phyloP scores from a whole-genome alignment of 1,284 basidiomycete species.

The Cryptococcus depauperatus region DNA sequence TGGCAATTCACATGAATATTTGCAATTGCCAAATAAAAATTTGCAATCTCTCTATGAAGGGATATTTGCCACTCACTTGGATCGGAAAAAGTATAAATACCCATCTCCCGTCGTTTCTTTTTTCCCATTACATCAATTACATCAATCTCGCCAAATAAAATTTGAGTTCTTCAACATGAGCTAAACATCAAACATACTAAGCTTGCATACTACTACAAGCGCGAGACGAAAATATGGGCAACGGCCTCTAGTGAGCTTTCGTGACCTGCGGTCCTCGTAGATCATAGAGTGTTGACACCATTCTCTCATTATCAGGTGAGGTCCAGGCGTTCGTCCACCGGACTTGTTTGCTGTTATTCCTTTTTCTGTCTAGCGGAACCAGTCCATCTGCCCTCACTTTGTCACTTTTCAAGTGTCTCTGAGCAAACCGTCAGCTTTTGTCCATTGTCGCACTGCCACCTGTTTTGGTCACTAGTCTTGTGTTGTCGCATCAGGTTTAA shows the following conservation, averaged over 20 bases:
- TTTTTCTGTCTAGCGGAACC: background rate
- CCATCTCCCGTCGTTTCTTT: slow-evolving; percentile 2
- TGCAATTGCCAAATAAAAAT: background rate
- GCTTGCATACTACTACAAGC: too few species aligned
- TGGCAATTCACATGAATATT: background rate
- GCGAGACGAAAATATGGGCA: slow-evolving; percentile 5
- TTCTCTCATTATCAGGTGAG: slow-evolving; percentile 18
- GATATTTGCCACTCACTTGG: background rate
- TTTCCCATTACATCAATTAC: slow-evolving; percentile 3
- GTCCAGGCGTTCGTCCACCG: background rate
- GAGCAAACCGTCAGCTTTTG: background rate
- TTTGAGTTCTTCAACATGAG: slow-evolving; percentile 1
- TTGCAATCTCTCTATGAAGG: slow-evolving; percentile 3
- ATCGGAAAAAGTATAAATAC: background rate
- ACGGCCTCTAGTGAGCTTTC: slow-evolving; percentile 17
- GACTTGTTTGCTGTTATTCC: background rate
- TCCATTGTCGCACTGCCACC: background rate
- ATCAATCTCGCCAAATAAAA: background rate
- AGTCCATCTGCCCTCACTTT: background rate
- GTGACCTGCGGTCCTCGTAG: slow-evolving; percentile 18
- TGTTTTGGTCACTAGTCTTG: slow-evolving; percentile 7
- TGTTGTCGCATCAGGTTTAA: too few species aligned
- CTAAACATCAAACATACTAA: slow-evolving; percentile 3
- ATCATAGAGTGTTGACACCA: slow-evolving; percentile 19
- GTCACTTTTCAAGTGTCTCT: slow-evolving; percentile 5